These are phyloP conservation scores for Rhytidiadelphus loreus DNA, from an alignment of 225 moss, liverwort and hornwort species.

Conservation along the genomic window DNA sequence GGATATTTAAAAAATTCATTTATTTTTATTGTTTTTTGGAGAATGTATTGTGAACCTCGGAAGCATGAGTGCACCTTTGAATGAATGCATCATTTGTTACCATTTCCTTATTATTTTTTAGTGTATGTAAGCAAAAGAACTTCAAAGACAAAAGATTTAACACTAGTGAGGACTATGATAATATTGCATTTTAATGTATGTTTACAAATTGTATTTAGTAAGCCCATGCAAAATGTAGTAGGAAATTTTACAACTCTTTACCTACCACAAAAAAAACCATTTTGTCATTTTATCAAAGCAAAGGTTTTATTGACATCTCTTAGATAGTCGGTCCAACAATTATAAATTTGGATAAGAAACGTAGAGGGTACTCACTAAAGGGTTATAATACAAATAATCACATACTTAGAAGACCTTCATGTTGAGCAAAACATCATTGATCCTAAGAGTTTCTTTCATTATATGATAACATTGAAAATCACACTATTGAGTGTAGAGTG, in stretches of 20 bases:
- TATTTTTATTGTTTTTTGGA: background rate
- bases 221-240: background rate
- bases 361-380: background rate
- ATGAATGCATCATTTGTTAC: background rate
- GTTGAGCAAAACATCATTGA: background rate
- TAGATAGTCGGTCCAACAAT: accelerated
- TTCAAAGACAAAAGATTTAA: background rate
- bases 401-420: background rate
- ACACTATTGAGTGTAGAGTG: background rate
- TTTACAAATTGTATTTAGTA: background rate
- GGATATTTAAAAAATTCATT: background rate
- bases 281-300: background rate
- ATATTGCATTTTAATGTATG: background rate
- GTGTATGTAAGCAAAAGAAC: background rate
- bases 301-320: background rate
- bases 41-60: background rate
- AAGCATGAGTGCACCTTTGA: background rate
- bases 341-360: background rate
- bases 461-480: background rate
- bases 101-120: background rate
- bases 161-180: background rate
- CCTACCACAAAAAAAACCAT: background rate
- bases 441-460: background rate
- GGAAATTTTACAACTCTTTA: background rate
- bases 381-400: background rate